Evolutionary conservation across 768 basidiomycete species (phyloP).

Genomic region (Amylocystis lapponica): DNA sequence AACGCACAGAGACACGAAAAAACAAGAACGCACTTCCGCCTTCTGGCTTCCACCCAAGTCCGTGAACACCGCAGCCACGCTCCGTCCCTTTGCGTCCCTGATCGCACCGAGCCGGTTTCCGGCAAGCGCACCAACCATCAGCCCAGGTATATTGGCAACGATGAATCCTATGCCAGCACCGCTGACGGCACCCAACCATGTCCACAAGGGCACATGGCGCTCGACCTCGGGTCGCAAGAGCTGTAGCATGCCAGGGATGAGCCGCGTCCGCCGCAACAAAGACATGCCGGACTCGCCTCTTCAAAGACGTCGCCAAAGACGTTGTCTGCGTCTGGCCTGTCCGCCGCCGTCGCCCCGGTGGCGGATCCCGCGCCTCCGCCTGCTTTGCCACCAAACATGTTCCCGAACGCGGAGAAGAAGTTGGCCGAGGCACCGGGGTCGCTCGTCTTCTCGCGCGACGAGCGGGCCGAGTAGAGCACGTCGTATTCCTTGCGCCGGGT

Average conservation of each 20-base stretch:
- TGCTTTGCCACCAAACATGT: constrained; percentile 55
- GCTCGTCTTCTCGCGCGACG: constrained; percentile 43
- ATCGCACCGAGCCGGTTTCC: constrained; percentile 90
- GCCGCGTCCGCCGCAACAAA: background rate
- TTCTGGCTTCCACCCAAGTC: constrained; percentile 74
- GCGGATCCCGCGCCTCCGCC: constrained; percentile 20
- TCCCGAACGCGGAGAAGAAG: constrained; percentile 75
- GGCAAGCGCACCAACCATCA: constrained; percentile 80
- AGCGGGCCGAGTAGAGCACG: constrained; percentile 49
- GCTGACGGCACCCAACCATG: constrained; percentile 61
- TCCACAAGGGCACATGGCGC: constrained; percentile 66
- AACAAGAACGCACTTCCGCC: constrained; percentile 73
- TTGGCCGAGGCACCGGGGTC: constrained; percentile 63
- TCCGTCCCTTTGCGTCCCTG: constrained; percentile 91
- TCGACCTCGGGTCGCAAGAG: constrained; percentile 80
- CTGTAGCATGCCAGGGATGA: constrained; percentile 31
- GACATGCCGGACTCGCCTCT: constrained; percentile 47
- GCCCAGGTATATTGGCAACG: constrained; percentile 77
- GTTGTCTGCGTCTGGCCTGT: constrained; percentile 68
- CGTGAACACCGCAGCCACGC: constrained; percentile 82
- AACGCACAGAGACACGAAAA: no score
- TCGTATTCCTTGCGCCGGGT: constrained; percentile 72
- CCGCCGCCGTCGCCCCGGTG: constrained; percentile 26
- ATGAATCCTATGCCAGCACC: constrained; percentile 52
- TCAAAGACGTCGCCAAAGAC: constrained; percentile 91